Evolutionary conservation across 345 rosid genomes (phyloP).

Genomic region (Eucalyptus pauciflora): DNA sequence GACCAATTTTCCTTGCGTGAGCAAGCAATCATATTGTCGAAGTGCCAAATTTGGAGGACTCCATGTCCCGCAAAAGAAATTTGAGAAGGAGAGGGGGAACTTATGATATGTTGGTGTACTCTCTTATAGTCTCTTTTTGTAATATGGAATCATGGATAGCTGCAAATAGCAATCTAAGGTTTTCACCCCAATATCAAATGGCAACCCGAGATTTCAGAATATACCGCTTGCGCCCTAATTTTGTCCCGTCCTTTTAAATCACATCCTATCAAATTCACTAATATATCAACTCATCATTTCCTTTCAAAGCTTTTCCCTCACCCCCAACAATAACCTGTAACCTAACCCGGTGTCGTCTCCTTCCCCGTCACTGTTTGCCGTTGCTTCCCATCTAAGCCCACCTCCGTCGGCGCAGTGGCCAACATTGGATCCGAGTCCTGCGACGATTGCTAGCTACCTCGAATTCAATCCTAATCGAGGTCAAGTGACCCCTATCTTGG

Average conservation of each 20-base stretch:
- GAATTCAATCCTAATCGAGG: not conserved
- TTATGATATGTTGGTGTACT: not conserved
- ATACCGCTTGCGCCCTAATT: not conserved
- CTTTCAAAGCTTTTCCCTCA: not conserved
- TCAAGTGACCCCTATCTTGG: too few relatives aligned
- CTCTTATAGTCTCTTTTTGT: not conserved
- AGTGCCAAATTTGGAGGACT: not conserved
- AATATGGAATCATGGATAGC: not conserved
- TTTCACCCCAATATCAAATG: not conserved
- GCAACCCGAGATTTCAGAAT: not conserved
- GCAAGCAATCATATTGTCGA: not conserved
- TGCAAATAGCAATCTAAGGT: not conserved
- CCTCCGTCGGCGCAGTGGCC: not conserved
- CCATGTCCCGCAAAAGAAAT: not conserved
- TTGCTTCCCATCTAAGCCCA: not conserved
- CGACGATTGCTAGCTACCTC: not conserved
- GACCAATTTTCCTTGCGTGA: not conserved
- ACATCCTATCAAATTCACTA: not conserved
- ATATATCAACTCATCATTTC: not conserved
- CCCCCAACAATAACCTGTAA: not conserved
- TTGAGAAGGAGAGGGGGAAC: not conserved
- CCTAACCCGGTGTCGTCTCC: not conserved
- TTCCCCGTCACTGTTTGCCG: not conserved
- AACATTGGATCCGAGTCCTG: not conserved
- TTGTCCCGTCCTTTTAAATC: not conserved